phyloP scores from a whole-genome alignment of 371 early-diverging fungal species.

The Lichtheimia corymbifera region DNA sequence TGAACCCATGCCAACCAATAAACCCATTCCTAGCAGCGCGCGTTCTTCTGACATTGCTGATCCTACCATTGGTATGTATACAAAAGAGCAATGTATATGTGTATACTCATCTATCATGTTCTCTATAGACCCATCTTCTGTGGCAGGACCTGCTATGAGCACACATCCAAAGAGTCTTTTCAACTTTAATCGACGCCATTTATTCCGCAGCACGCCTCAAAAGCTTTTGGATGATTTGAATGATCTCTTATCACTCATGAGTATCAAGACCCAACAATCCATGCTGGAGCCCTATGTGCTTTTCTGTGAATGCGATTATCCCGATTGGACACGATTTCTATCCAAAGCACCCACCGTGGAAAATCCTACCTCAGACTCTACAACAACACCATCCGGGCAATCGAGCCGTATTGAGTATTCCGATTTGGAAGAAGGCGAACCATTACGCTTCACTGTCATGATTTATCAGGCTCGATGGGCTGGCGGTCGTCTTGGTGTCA shows the following conservation, averaged over 20 bases:
- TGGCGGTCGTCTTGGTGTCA: constrained; percentile 39
- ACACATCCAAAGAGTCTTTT: constrained; percentile 34
- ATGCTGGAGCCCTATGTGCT: constrained; percentile 25
- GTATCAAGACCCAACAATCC: constrained; percentile 17
- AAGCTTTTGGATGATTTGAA: constrained; percentile 32
- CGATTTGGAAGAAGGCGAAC: constrained; percentile 12
- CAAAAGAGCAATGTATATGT: too few species aligned
- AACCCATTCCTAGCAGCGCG: neutral
- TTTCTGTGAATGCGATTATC: constrained; percentile 28
- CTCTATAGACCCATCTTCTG: too few species aligned
- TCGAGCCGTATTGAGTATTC: constrained; percentile 14
- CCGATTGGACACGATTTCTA: constrained; percentile 20
- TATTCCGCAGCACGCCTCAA: constrained; percentile 29
- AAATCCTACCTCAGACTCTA: neutral
- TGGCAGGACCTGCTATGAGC: constrained; percentile 4
- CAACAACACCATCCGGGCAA: constrained; percentile 5
- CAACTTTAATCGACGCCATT: constrained; percentile 34
- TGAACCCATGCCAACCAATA: constrained; percentile 11
- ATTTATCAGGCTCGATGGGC: constrained; percentile 46
- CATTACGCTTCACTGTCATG: constrained; percentile 28
- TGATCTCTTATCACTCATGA: constrained; percentile 18
- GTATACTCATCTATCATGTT: too few species aligned
- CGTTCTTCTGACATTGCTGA: too few species aligned
- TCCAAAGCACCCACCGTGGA: neutral
- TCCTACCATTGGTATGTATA: too few species aligned